These are phyloP conservation scores for Hortaea werneckii DNA, from an alignment of 2,329 filamentous ascomycete genomes.

Conservation along the genomic window DNA sequence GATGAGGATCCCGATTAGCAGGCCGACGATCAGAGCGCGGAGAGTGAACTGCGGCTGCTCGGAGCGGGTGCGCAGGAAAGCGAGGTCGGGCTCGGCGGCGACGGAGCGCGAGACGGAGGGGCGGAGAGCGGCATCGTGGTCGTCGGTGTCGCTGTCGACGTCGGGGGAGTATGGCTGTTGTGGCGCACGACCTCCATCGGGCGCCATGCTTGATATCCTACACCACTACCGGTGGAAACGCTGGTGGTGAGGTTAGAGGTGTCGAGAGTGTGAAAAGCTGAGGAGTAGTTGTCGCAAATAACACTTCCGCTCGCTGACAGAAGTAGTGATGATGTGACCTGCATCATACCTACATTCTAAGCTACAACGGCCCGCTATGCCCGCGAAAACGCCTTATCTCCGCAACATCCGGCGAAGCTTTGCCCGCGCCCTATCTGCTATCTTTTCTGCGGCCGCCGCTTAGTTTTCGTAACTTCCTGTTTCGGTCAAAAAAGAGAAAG, in stretches of 20 bases:
- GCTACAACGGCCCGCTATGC: too few species aligned
- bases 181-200: slow-evolving; percentile 20
- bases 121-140: slow-evolving; percentile 9
- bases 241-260: too few species aligned
- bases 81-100: slow-evolving; percentile 15
- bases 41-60: slow-evolving; percentile 59
- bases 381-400: neutral
- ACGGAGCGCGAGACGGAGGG: slow-evolving; percentile 12
- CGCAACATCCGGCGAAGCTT: neutral
- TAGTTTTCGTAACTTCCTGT: neutral
- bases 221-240: too few species aligned
- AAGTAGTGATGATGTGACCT: neutral
- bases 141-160: slow-evolving; percentile 1
- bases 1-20: slow-evolving; percentile 79
- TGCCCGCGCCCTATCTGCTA: neutral
- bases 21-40: slow-evolving; percentile 68
- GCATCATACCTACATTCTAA: too few species aligned
- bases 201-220: slow-evolving; percentile 18
- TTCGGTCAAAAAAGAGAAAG: neutral
- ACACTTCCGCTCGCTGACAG: too few species aligned
- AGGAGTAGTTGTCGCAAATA: too few species aligned
- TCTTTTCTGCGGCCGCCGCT: neutral
- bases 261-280: too few species aligned
- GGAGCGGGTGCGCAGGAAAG: slow-evolving; percentile 17
- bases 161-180: neutral